Conservation (phyloP, 164 flowering plant genomes). For the Annona cherimola region DNA sequence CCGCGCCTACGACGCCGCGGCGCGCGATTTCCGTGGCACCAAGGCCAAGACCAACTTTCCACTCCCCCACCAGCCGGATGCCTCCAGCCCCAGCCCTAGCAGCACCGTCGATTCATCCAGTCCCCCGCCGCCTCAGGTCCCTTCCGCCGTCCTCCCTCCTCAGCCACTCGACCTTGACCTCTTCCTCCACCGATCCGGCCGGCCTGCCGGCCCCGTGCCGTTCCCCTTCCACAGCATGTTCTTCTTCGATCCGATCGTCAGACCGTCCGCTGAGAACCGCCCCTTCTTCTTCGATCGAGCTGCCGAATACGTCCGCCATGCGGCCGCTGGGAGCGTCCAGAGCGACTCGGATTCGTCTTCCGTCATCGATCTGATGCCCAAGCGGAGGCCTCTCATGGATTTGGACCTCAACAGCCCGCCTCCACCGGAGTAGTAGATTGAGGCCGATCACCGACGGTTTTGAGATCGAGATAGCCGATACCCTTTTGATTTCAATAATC, state of each 20-base stretch:
- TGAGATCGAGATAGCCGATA: background rate
- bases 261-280: conserved; percentile 9
- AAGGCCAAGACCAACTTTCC: conserved; percentile 74
- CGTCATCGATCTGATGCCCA: conserved; percentile 27
- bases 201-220: conserved; percentile 5
- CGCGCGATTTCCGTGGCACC: conserved; percentile 58
- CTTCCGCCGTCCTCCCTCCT: conserved; percentile 10
- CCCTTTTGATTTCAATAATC: background rate
- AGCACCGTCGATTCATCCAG: conserved; percentile 63
- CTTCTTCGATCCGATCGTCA: conserved; percentile 34
- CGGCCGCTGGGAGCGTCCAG: conserved; percentile 22
- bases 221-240: conserved; percentile 20
- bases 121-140: conserved; percentile 6
- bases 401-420: conserved; percentile 60
- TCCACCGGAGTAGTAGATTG: conserved; percentile 21
- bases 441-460: conserved; percentile 6
- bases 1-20: conserved; percentile 64
- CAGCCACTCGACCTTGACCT: conserved; percentile 30
- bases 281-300: background rate
- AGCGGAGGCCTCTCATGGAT: conserved; percentile 13
- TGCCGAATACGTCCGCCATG: conserved; percentile 10
- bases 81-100: conserved; percentile 61
- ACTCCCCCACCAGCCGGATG: conserved; percentile 5
- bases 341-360: conserved; percentile 63
- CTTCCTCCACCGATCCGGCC: conserved; percentile 9